These are phyloP conservation scores for Sclerotinia nivalis DNA, from an alignment of 2,329 filamentous ascomycete genomes.

Conservation along the genomic window DNA sequence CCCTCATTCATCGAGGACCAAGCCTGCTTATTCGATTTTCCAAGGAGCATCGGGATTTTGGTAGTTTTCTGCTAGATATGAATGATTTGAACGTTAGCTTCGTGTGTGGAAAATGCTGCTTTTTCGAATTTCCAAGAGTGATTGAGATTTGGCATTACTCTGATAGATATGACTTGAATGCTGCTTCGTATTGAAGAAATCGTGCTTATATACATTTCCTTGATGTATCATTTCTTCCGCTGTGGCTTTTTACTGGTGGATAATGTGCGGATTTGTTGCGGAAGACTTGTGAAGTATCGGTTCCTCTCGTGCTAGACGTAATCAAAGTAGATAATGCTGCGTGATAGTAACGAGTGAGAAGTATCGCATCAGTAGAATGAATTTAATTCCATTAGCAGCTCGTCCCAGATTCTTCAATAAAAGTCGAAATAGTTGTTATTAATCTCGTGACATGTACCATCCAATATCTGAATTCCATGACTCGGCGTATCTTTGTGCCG, in stretches of 20 bases:
- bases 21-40: not conserved
- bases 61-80: not conserved
- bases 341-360: not conserved
- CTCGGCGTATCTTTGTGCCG: no score
- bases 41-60: not conserved
- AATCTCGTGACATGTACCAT: no score
- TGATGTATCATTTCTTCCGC: not conserved
- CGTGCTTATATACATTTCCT: not conserved
- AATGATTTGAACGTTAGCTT: no score
- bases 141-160: not conserved
- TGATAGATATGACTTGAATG: no score
- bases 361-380: not conserved
- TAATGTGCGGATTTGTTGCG: not conserved
- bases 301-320: no score
- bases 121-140: not conserved
- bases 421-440: no score
- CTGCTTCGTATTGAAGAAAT: not conserved
- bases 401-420: no score
- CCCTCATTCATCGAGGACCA: no score
- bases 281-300: not conserved
- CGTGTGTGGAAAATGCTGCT: not conserved
- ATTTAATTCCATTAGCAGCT: no score
- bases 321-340: not conserved
- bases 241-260: not conserved
- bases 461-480: no score